Conservation (phyloP, 805 yeast species). For the Kodamaea lidongshanica region DNA sequence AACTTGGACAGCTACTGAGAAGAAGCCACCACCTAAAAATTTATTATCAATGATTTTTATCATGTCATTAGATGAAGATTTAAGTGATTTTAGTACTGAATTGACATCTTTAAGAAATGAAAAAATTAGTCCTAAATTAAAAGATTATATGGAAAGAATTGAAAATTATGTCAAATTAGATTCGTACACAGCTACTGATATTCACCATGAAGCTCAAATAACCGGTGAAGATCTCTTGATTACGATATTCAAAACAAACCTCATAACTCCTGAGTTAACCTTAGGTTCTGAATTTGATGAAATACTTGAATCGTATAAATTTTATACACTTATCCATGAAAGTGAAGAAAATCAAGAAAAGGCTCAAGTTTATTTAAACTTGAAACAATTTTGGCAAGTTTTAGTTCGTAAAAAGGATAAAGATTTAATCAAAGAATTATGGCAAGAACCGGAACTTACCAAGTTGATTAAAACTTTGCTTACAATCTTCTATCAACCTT, state of each 20-base stretch:
- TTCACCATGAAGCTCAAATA: conserved; percentile 13
- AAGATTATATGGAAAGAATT: conserved; percentile 23
- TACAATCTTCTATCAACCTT: conserved; percentile 37
- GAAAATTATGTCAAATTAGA: conserved; percentile 18
- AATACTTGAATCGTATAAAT: conserved; percentile 15
- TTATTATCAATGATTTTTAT: conserved; percentile 70
- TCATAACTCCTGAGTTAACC: conserved; percentile 17
- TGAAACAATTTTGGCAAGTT: conserved; percentile 58
- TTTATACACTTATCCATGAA: conserved; percentile 16
- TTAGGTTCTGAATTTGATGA: conserved; percentile 6
- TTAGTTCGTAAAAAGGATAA: conserved; percentile 70
- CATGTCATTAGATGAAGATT: conserved; percentile 68
- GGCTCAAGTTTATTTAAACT: conserved; percentile 40
- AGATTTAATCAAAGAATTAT: conserved; percentile 62
- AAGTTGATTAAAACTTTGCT: conserved; percentile 66
- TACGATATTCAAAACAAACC: conserved; percentile 17
- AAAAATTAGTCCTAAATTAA: conserved; percentile 23
- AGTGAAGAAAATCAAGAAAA: conserved; percentile 9
- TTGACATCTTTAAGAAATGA: conserved; percentile 41
- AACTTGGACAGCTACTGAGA: conserved; percentile 11
- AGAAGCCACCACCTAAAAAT: conserved; percentile 16
- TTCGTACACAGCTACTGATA: conserved; percentile 10
- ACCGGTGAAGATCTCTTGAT: conserved; percentile 18
- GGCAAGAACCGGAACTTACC: conserved; percentile 85
- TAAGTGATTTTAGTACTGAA: conserved; percentile 54